phyloP scores from a whole-genome alignment of 2,329 filamentous ascomycete species.

The Colletotrichum musicola region DNA sequence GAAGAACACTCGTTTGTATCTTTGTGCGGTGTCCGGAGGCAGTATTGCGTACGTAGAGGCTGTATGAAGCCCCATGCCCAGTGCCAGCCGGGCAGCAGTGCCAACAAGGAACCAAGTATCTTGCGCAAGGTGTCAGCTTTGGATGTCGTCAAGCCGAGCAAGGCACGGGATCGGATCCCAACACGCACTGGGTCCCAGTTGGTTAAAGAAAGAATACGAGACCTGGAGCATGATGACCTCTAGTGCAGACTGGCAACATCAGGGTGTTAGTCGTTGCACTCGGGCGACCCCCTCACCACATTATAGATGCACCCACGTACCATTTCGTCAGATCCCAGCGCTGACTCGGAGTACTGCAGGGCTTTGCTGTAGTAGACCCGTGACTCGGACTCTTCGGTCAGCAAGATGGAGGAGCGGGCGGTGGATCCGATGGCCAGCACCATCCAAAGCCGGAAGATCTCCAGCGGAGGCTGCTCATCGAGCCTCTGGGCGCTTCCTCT shows the following conservation, averaged over 20 bases:
- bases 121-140: constrained; percentile 31
- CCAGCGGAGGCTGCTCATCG: constrained; percentile 48
- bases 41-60: constrained; percentile 50
- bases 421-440: constrained; percentile 61
- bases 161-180: background rate
- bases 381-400: constrained; percentile 58
- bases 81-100: constrained; percentile 56
- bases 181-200: constrained; percentile 57
- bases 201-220: constrained; percentile 62
- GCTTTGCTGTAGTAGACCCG: constrained; percentile 58
- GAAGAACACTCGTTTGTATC: constrained; percentile 58
- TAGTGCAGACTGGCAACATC: constrained; percentile 50
- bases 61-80: constrained; percentile 58
- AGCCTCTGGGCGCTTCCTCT: constrained; percentile 29
- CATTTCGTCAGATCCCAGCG: constrained; percentile 54
- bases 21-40: constrained; percentile 48
- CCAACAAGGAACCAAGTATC: constrained; percentile 62
- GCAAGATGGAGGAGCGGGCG: constrained; percentile 55
- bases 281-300: background rate
- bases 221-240: constrained; percentile 60
- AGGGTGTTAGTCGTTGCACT: background rate
- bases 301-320: constrained; percentile 42
- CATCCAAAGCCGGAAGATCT: constrained; percentile 61
- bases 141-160: too few relatives aligned
- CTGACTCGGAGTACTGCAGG: constrained; percentile 54